Evolutionary conservation across 2,329 filamentous ascomycete species (phyloP).

Genomic region (Aspergillus awamori): DNA sequence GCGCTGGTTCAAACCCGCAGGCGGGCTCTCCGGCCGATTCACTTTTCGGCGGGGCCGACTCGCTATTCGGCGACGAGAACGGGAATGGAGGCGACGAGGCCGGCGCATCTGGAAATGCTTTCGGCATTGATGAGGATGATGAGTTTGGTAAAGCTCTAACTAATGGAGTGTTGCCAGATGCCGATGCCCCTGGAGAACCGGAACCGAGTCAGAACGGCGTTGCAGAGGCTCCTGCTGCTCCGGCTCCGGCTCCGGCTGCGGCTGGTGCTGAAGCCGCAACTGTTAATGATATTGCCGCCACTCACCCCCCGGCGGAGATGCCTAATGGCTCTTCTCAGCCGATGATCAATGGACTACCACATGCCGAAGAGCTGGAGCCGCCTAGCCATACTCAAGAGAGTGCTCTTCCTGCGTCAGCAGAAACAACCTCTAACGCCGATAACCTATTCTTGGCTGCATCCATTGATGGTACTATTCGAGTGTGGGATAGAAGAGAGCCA

Average conservation of each 20-base stretch:
- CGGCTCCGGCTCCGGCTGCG: slow-evolving; percentile 8
- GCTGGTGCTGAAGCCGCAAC: slow-evolving; percentile 15
- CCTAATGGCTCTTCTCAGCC: slow-evolving; percentile 32
- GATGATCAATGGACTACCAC: slow-evolving; percentile 45
- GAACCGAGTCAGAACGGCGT: slow-evolving; percentile 29
- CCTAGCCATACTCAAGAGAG: slow-evolving; percentile 28
- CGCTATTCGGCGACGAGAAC: slow-evolving; percentile 83
- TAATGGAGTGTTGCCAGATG: slow-evolving; percentile 59
- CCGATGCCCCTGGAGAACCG: slow-evolving; percentile 41
- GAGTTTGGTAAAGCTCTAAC: slow-evolving; percentile 78
- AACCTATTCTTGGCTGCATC: slow-evolving; percentile 82
- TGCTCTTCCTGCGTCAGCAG: slow-evolving; percentile 32
- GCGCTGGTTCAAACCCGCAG: slow-evolving; percentile 58
- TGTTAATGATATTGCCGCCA: slow-evolving; percentile 8
- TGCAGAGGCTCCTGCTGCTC: slow-evolving; percentile 11
- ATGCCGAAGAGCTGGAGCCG: slow-evolving; percentile 46
- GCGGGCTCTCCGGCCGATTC: slow-evolving; percentile 72
- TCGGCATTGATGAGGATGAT: slow-evolving; percentile 81
- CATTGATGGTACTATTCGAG: slow-evolving; percentile 51
- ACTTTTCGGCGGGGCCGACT: slow-evolving; percentile 82
- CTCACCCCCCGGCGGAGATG: slow-evolving; percentile 22
- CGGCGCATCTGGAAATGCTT: slow-evolving; percentile 60
- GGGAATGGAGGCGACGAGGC: slow-evolving; percentile 52
- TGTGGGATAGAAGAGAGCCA: slow-evolving; percentile 64
- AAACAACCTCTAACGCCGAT: slow-evolving; percentile 59